Percentiles rank a stretch among this genome's conserved stretches.
These are phyloP conservation scores for Elsinoe ampelina DNA, from an alignment of 2,329 filamentous ascomycete species.

Conservation along the genomic window DNA sequence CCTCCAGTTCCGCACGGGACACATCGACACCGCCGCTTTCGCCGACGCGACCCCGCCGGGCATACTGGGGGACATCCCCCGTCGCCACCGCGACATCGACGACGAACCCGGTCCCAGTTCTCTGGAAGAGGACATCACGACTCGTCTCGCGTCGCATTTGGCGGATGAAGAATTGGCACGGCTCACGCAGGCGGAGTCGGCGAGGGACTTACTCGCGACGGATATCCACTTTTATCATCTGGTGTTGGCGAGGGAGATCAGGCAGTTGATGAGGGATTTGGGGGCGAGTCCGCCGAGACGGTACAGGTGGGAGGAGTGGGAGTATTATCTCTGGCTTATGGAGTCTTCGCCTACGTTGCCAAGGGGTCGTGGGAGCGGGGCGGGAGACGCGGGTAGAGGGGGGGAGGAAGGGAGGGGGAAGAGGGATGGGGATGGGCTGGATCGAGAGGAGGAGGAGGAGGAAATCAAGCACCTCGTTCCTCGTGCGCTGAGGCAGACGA, in stretches of 20 bases:
- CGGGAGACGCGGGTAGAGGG: constrained; percentile 28
- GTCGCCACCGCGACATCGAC: background rate
- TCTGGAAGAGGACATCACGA: constrained; percentile 18
- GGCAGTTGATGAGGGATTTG: constrained; percentile 35
- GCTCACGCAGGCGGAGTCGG: constrained; percentile 33
- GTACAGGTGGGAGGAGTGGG: constrained; percentile 36
- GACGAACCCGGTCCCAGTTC: constrained; percentile 4
- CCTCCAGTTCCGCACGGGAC: constrained; percentile 16
- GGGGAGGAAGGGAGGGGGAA: too few relatives aligned
- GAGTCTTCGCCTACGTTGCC: constrained; percentile 27
- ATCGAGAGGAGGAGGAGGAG: constrained; percentile 19
- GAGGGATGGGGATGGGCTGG: background rate
- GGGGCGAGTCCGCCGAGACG: constrained; percentile 28
- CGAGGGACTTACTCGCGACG: constrained; percentile 35
- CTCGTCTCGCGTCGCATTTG: constrained; percentile 31
- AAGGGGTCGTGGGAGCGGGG: too few relatives aligned
- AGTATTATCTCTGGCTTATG: constrained; percentile 40
- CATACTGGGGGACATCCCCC: background rate
- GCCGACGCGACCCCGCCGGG: constrained; percentile 17
- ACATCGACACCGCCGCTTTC: constrained; percentile 15
- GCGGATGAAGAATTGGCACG: constrained; percentile 34
- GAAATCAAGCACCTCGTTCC: constrained; percentile 16
- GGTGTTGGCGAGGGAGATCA: constrained; percentile 37
- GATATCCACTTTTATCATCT: constrained; percentile 46
- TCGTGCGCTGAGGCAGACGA: constrained; percentile 14